Conservation (phyloP, 169 alveolate genomes). For the Blepharisma undulans region DNA sequence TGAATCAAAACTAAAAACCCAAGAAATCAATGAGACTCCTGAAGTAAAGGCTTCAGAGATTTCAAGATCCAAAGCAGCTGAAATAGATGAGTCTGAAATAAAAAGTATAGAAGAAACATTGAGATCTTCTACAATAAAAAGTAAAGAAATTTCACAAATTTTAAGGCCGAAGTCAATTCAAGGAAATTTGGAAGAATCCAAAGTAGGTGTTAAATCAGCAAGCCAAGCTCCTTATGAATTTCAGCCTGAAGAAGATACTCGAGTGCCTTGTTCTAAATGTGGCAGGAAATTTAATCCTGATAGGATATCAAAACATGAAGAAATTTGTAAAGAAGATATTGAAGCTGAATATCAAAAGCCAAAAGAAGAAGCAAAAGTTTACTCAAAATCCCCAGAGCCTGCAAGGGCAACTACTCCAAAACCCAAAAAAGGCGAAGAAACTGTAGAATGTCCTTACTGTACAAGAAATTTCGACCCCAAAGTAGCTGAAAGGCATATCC, state of each 20-base stretch:
- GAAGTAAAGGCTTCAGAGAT: not conserved
- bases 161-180: not conserved
- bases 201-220: not conserved
- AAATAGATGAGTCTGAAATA: not conserved
- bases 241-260: not conserved
- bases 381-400: not conserved
- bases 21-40: not conserved
- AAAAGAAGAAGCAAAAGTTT: not conserved
- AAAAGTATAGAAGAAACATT: not conserved
- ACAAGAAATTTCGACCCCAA: constrained; percentile 25
- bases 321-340: constrained; percentile 36
- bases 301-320: constrained; percentile 39
- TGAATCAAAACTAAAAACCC: not conserved
- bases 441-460: constrained; percentile 47
- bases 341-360: not conserved
- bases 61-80: not conserved
- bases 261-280: constrained; percentile 55
- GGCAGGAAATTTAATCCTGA: constrained; percentile 63
- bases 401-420: not conserved
- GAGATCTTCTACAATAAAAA: not conserved
- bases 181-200: not conserved
- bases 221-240: not conserved
- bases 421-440: constrained; percentile 18
- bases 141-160: not conserved
- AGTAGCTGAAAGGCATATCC: constrained; percentile 61